A percentile compares a stretch with the other conserved stretches of the same genome.
phyloP scores from a whole-genome alignment of 176 grass and related monocot species.

The Eleusine coracana region DNA sequence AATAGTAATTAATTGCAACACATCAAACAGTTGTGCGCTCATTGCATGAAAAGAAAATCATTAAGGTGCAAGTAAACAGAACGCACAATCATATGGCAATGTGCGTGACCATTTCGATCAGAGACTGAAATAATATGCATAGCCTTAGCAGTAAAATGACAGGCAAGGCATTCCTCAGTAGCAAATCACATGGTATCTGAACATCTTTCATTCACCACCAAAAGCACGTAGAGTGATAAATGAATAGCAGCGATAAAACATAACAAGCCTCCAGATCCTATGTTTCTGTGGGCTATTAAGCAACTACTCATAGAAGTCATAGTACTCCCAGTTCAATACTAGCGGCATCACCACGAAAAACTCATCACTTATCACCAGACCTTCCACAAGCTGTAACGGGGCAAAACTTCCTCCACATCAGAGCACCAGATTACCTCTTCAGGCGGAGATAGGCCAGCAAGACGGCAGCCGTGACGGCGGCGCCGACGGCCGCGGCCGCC shows the following conservation, averaged over 20 bases:
- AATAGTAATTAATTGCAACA: not conserved
- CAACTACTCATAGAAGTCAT: constrained; percentile 44
- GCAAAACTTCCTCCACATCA: constrained; percentile 52
- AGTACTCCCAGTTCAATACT: constrained; percentile 26
- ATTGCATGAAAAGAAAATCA: not conserved
- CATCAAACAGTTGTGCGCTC: not conserved
- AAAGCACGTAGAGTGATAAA: constrained; percentile 27
- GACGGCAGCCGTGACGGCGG: constrained; percentile 29
- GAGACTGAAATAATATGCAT: not conserved
- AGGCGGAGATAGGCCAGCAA: constrained; percentile 46
- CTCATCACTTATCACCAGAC: not conserved
- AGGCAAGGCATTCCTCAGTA: constrained; percentile 28
- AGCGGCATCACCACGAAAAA: constrained; percentile 34
- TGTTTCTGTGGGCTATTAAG: constrained; percentile 46
- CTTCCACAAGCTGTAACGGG: constrained; percentile 5
- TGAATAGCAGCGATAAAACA: constrained; percentile 35
- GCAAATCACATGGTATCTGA: not conserved
- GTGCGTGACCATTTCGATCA: not conserved
- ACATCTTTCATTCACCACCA: constrained; percentile 33
- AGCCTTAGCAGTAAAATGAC: constrained; percentile 9
- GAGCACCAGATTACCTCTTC: constrained; percentile 55
- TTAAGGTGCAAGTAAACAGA: not conserved
- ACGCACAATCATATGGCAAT: not conserved
- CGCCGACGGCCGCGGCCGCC: constrained; percentile 33
- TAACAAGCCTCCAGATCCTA: constrained; percentile 42